phyloP scores from a whole-genome alignment of 305 asterid genomes.

The Fraxinus latifolia region DNA sequence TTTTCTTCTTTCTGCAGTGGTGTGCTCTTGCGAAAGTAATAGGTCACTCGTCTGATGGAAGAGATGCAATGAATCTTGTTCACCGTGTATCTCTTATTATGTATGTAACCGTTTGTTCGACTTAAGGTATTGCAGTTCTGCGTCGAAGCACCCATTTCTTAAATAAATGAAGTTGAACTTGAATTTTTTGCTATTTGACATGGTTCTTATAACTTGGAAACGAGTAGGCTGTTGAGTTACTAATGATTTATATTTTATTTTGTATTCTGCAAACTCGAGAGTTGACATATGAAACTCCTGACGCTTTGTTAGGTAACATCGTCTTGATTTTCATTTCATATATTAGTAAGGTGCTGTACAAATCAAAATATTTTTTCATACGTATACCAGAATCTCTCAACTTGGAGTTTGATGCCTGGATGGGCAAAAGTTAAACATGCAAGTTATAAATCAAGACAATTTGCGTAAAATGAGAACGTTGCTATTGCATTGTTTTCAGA shows the following conservation, averaged over 20 bases:
- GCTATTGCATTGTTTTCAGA: slow-evolving; percentile 31
- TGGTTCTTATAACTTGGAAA: neutral
- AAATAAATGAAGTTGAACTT: neutral
- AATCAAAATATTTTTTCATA: neutral
- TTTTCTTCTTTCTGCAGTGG: neutral
- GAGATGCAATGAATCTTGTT: neutral
- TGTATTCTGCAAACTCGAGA: neutral
- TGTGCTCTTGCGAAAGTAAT: neutral
- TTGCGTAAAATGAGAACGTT: neutral
- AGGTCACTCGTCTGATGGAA: neutral
- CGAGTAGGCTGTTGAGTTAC: neutral
- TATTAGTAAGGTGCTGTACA: neutral
- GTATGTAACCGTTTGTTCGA: neutral
- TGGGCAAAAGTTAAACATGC: neutral
- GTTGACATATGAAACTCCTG: neutral
- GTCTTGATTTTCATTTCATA: neutral
- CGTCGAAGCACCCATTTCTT: neutral
- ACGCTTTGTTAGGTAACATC: neutral
- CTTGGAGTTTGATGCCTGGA: neutral
- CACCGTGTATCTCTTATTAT: neutral
- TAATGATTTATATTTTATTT: neutral
- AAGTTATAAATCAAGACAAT: neutral
- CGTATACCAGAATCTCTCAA: neutral
- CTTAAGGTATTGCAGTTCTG: neutral
- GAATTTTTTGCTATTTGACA: neutral